A percentile compares a stretch with the other conserved stretches of the same genome.
Evolutionary conservation across 2,329 filamentous ascomycete species (phyloP).

Genomic region (Eutypella sp.): DNA sequence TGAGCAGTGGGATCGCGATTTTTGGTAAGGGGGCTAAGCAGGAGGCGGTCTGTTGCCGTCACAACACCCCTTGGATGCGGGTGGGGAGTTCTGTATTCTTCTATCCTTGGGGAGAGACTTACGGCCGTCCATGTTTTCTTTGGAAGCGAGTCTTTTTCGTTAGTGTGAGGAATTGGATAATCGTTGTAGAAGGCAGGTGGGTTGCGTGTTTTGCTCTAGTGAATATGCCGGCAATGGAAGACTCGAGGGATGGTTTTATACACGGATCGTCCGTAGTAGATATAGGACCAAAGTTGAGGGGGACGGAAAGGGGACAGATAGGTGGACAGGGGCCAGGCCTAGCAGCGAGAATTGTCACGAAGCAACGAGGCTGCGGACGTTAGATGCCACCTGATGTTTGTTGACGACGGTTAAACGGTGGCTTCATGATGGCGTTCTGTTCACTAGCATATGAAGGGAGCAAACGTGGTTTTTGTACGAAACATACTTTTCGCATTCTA

Average conservation of each 20-base stretch:
- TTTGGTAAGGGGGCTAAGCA: no score
- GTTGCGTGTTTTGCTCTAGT: neutral
- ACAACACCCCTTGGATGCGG: no score
- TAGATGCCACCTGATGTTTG: conserved; percentile 12
- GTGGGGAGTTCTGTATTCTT: no score
- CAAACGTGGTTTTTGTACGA: conserved; percentile 25
- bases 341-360: conserved; percentile 10
- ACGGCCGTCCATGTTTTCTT: conserved; percentile 29
- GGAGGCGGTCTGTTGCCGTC: no score
- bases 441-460: conserved; percentile 19
- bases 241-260: neutral
- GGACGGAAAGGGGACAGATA: no score
- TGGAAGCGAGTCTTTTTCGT: neutral
- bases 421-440: conserved; percentile 13
- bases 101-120: conserved; percentile 16
- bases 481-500: conserved; percentile 5
- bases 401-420: conserved; percentile 5
- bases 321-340: neutral
- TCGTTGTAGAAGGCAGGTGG: conserved; percentile 5
- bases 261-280: no score
- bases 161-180: conserved; percentile 6
- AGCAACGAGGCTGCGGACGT: conserved; percentile 17
- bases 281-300: no score
- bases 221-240: neutral
- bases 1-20: no score